Base-by-base conservation (phyloP, 176 grass and related monocot species). In the Pontederia crassipes region DNA sequence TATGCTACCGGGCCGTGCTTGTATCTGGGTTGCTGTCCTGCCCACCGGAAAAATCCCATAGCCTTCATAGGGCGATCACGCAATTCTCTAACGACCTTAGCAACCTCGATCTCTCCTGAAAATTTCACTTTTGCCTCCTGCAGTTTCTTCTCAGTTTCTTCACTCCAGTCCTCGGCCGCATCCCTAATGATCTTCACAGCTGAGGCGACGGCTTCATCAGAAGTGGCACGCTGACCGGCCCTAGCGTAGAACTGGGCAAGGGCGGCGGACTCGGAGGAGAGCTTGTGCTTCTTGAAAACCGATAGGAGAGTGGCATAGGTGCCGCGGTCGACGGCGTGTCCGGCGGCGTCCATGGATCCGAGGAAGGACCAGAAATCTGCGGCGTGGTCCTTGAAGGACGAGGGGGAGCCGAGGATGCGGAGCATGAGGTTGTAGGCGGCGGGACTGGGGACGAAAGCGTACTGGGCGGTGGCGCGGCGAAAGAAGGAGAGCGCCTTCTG, bases 341-440 rank as follows among this genome's bases (percentile, higher is more conserved):
- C 87, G 2, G 75, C 68, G 14, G 64, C 61, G 11, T 82, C 57
- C 93, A 91, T 97, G 64, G 76, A 78, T 46, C 69, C 57, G 70
- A 97, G 73, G 76, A 97, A 81, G 52, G 77, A 55, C 93, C 93
- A 91, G 83, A 97, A 97, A 10, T 96, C 74, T 45, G 61, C 10
- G 3, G 77, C 16, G 46, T 54, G 75, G 11, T 82, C 70, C 57
- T 40, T 40, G 32, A 40, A 40, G 32, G 32, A 40, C 4, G 32
- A 40, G 4, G 18, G 12, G 71, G 76, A 53, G 66, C 75, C 75
- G 68, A 97, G 74, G 66, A 83, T 81, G 73, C 84, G 87, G 32
- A 97, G 87, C 87, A 91, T 97, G 79, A 97, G 71, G 69, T 87
- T 91, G 76, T 97, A 91, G 4, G 84, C 67, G 13, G 93, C 29